Percentiles rank a stretch among this genome's conserved stretches.
Evolutionary conservation across 2,329 filamentous ascomycete species (phyloP).

Genomic region (Venturia asperata): DNA sequence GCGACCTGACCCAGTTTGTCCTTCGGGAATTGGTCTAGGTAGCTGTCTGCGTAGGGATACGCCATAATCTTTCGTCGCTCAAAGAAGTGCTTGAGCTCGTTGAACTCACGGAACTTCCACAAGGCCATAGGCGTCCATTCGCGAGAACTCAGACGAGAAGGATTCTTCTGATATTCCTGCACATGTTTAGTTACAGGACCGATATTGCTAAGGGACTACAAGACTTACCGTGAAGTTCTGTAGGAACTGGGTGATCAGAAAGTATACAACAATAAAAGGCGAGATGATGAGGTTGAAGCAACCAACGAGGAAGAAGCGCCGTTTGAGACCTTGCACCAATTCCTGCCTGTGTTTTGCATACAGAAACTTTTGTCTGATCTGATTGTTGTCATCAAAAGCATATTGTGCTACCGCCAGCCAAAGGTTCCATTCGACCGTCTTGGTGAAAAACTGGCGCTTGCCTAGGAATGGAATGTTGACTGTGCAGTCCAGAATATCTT

Average conservation of each 20-base stretch:
- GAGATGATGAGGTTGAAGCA: constrained; percentile 80
- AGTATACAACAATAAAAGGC: constrained; percentile 79
- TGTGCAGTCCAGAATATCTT: constrained; percentile 83
- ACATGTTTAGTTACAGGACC: constrained; percentile 14
- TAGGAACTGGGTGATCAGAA: constrained; percentile 84
- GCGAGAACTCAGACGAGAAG: constrained; percentile 74
- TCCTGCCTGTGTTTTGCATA: constrained; percentile 72
- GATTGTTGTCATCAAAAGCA: constrained; percentile 82
- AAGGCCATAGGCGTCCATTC: constrained; percentile 89
- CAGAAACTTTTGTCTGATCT: constrained; percentile 79
- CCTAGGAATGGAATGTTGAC: constrained; percentile 78
- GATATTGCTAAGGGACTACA: neutral
- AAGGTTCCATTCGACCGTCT: constrained; percentile 85
- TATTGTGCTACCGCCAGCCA: constrained; percentile 87
- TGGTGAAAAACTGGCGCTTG: constrained; percentile 75
- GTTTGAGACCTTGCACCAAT: constrained; percentile 69
- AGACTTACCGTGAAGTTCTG: constrained; percentile 77
- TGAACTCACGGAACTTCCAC: constrained; percentile 99
- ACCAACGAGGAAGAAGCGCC: constrained; percentile 74
- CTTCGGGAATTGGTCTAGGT: constrained; percentile 94
- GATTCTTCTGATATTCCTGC: constrained; percentile 91
- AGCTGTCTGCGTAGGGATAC: constrained; percentile 83
- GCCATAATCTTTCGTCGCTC: constrained; percentile 88
- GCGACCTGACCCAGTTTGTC: constrained; percentile 82
- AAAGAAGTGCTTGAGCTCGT: constrained; percentile 89